phyloP scores from a whole-genome alignment of 306 rosid genomes.

The Vigna reflexopilosa region DNA sequence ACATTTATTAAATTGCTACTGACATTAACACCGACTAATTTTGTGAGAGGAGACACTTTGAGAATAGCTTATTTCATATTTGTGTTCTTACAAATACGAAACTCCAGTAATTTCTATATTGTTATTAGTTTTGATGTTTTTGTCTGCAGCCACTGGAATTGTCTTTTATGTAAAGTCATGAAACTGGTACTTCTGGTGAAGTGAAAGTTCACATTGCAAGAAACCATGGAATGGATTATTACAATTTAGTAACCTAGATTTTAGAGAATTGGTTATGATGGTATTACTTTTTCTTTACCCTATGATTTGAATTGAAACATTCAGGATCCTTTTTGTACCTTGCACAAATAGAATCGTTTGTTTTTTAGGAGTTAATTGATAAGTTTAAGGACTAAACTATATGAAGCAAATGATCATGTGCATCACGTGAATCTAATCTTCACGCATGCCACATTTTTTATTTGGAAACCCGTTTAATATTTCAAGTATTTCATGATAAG shows the following conservation, averaged over 20 bases:
- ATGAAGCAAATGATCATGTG: slow-evolving; percentile 17
- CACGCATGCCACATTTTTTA: background rate
- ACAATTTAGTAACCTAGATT: slow-evolving; percentile 22
- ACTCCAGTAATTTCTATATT: slow-evolving; percentile 13
- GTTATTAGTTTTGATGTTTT: background rate
- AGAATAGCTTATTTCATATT: background rate
- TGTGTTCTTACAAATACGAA: background rate
- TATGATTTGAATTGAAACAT: background rate
- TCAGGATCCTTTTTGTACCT: slow-evolving; percentile 7
- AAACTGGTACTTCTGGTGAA: background rate
- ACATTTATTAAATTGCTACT: background rate
- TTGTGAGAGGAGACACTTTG: slow-evolving; percentile 2
- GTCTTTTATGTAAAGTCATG: background rate
- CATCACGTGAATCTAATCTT: background rate
- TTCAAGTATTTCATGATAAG: slow-evolving; percentile 10
- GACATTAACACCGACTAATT: background rate
- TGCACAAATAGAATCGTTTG: background rate
- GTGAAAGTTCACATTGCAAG: background rate
- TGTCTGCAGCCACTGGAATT: background rate
- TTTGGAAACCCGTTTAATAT: slow-evolving; percentile 9
- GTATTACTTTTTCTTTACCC: background rate
- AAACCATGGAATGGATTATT: slow-evolving; percentile 18
- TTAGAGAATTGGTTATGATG: background rate
- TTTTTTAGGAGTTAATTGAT: slow-evolving; percentile 21
- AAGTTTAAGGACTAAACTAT: background rate